These are phyloP conservation scores for Podaxis sp. DNA, from an alignment of 768 basidiomycete genomes.

Conservation along the genomic window DNA sequence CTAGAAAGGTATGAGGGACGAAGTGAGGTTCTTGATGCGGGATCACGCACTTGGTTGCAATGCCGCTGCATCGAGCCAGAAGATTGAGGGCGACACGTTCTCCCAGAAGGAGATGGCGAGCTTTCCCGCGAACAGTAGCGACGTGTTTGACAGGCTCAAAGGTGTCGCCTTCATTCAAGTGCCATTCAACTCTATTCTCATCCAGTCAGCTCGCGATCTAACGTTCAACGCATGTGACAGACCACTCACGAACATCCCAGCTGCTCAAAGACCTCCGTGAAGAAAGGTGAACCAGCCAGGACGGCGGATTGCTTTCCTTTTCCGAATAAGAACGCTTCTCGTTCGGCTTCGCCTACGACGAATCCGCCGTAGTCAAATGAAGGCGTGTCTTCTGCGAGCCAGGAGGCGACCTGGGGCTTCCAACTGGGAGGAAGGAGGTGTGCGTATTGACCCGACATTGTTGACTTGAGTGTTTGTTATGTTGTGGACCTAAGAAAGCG, in stretches of 20 bases:
- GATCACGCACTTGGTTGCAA: constrained; percentile 81
- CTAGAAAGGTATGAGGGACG: constrained; percentile 35
- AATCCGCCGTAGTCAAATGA: constrained; percentile 97
- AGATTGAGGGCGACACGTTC: constrained; percentile 93
- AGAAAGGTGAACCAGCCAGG: constrained; percentile 93
- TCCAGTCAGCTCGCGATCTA: background rate
- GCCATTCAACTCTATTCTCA: constrained; percentile 85
- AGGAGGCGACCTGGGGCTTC: constrained; percentile 75
- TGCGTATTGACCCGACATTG: constrained; percentile 29
- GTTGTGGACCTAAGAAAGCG: background rate
- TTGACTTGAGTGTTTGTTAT: background rate
- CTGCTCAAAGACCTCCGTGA: constrained; percentile 87
- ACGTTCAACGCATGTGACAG: background rate
- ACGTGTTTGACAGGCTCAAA: constrained; percentile 82
- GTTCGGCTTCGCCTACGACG: constrained; percentile 87
- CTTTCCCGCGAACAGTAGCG: constrained; percentile 90
- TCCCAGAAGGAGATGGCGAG: constrained; percentile 82
- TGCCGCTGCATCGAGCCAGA: constrained; percentile 93
- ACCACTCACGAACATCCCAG: constrained; percentile 83
- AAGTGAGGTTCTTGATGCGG: background rate
- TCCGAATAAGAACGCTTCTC: constrained; percentile 86
- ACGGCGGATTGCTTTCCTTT: constrained; percentile 80
- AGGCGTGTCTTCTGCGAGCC: constrained; percentile 93
- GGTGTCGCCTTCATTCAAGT: constrained; percentile 78
- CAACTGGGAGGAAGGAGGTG: constrained; percentile 93